Conservation (phyloP, 1,284 basidiomycete genomes). For the Pseudozyma tsukubaensis region DNA sequence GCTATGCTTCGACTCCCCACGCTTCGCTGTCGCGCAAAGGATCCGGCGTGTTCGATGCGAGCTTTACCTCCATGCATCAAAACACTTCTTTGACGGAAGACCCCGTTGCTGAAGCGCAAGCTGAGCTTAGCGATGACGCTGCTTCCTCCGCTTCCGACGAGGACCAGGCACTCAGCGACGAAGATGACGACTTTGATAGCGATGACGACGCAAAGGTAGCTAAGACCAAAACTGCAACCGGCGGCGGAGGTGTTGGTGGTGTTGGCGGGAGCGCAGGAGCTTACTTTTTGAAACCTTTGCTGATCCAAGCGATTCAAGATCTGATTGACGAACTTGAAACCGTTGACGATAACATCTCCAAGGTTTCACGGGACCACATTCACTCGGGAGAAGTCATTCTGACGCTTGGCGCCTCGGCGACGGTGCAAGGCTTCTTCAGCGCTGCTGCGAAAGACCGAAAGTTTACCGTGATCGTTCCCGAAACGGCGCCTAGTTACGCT, state of each 20-base stretch:
- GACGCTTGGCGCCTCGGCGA: conserved; percentile 86
- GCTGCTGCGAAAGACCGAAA: conserved; percentile 88
- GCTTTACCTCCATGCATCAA: conserved; percentile 20
- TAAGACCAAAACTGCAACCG: conserved; percentile 27
- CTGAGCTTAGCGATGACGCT: conserved; percentile 34
- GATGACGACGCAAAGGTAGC: conserved; percentile 9
- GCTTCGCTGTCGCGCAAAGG: conserved; percentile 42
- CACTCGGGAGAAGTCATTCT: conserved; percentile 97
- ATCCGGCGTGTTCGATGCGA: conserved; percentile 36
- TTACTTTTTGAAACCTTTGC: conserved; percentile 68
- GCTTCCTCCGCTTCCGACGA: conserved; percentile 1
- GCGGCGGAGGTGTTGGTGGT: conserved; percentile 7
- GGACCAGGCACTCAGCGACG: not conserved
- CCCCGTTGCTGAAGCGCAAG: conserved; percentile 32
- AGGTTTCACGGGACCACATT: conserved; percentile 93
- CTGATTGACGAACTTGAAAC: conserved; percentile 95
- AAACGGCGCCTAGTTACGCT: conserved; percentile 89
- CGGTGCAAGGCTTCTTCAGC: conserved; percentile 93
- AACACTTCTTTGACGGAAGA: conserved; percentile 39
- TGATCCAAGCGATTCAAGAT: conserved; percentile 73
- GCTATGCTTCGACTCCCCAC: conserved; percentile 36
- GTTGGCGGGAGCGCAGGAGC: conserved; percentile 33
- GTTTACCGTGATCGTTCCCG: conserved; percentile 95
- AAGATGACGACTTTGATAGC: conserved; percentile 5
- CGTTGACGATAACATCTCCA: conserved; percentile 92